Evolutionary conservation across 208 protist species (phyloP), one percentile per base, ranked within the genome.

Genomic region (Willaertia magna): DNA sequence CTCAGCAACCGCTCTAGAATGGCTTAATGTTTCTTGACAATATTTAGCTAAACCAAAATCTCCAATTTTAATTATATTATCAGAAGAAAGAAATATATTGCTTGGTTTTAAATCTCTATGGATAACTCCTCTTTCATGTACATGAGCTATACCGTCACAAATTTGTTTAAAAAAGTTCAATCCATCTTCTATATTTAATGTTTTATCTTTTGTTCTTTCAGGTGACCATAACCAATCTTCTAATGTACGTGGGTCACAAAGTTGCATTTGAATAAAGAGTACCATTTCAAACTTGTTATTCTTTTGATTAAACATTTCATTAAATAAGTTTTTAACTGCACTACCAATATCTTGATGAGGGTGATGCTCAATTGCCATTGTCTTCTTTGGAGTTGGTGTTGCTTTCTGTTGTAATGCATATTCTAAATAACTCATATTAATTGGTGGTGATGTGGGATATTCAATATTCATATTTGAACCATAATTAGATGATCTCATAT

Each of bases 191-290:
- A 20, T 9, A 43, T 86, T 16, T 18, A 55, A 4, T 4, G 18
- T 20, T 11, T n/a, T 47, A 20, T 84, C 48, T 34, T 81, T 11
- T 11, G 43, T 20, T 43, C 83, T 30, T 52, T 74, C 47, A 43
- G 40, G 2, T 40, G 20, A 44, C 83, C 74, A 85, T 7, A 85
- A 44, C 22, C 34, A 85, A 59, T 61, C 47, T 9, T 81, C 74
- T 22, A 85, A 42, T 40, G 83, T 85, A 42, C 43, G 20, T 20
- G 20, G 83, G 30, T 52, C 6, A n/a, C 83, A 85, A 0, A 81
- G n/a, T 55, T 85, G 83, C 83, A 85, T 85, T 79, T 85, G 83
- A 79, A 85, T 85, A 43, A 59, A 85, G 3, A 85, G 43, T 4
- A 74, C 11, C 83, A 85, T 79, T 55, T 85, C 83, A 26, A 81